Conservation (phyloP, 805 yeast genomes). For the Jamesozyma lodderae region DNA sequence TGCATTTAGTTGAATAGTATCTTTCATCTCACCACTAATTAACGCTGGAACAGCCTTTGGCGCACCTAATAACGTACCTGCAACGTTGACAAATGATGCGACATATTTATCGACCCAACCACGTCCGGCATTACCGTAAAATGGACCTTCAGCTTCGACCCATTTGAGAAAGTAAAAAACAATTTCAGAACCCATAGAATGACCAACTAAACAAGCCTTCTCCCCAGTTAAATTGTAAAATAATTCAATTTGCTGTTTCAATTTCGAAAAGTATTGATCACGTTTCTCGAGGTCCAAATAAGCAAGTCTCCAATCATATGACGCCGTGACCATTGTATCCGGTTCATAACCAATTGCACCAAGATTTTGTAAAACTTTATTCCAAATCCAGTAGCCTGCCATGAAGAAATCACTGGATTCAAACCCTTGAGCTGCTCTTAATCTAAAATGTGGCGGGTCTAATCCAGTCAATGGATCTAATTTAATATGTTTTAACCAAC, state of each 20-base stretch:
- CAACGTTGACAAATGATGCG: slow-evolving; percentile 73
- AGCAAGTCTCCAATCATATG: slow-evolving; percentile 94
- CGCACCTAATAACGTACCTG: slow-evolving; percentile 87
- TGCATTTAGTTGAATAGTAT: slow-evolving; percentile 88
- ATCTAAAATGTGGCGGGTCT: slow-evolving; percentile 74
- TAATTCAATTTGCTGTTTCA: slow-evolving; percentile 66
- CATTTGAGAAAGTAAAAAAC: slow-evolving; percentile 85
- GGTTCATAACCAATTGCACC: slow-evolving; percentile 94
- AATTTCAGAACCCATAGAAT: slow-evolving; percentile 95
- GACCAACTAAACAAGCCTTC: slow-evolving; percentile 74
- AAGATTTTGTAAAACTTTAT: slow-evolving; percentile 84
- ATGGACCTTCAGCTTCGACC: slow-evolving; percentile 83
- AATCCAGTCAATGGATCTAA: slow-evolving; percentile 85
- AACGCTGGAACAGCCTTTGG: slow-evolving; percentile 90
- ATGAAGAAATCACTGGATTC: slow-evolving; percentile 95
- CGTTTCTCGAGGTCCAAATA: slow-evolving; percentile 81
- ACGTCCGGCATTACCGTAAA: slow-evolving; percentile 85
- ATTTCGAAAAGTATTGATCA: slow-evolving; percentile 73
- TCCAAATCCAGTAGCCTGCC: slow-evolving; percentile 99
- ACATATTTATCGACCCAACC: slow-evolving; percentile 81
- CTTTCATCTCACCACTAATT: slow-evolving; percentile 96
- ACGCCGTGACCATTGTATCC: slow-evolving; percentile 79
- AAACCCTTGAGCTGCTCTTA: slow-evolving; percentile 91
- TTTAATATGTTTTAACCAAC: slow-evolving; percentile 91
- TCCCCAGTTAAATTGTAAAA: slow-evolving; percentile 43